These are phyloP conservation scores for Postia placenta DNA, from an alignment of 768 basidiomycete genomes.

Conservation along the genomic window DNA sequence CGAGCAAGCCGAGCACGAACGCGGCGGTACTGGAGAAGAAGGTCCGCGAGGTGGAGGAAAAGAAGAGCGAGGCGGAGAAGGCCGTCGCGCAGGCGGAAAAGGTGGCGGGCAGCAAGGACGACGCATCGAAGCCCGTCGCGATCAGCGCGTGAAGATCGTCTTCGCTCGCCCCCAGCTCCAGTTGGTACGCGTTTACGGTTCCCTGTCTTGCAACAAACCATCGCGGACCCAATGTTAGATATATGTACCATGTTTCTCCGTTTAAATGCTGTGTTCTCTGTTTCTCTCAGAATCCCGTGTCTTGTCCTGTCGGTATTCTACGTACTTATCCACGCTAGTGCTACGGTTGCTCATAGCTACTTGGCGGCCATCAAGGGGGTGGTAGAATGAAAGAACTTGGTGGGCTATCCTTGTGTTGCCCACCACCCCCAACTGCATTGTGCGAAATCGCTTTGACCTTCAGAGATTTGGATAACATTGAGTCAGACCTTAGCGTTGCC, in stretches of 20 bases:
- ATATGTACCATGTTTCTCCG: background rate
- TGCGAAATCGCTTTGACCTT: too few relatives aligned
- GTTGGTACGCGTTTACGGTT: background rate
- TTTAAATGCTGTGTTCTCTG: background rate
- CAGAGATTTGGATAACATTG: too few relatives aligned
- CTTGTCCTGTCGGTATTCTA: background rate
- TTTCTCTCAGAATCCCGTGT: background rate
- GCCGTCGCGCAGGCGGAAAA: constrained; percentile 58
- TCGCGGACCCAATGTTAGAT: constrained; percentile 1
- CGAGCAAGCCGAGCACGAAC: constrained; percentile 37
- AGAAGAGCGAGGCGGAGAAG: constrained; percentile 55
- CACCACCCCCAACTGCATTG: too few relatives aligned
- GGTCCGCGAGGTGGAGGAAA: constrained; percentile 63
- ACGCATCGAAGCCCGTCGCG: constrained; percentile 38
- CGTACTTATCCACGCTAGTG: too few relatives aligned
- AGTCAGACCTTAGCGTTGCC: too few relatives aligned
- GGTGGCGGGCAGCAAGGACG: constrained; percentile 52
- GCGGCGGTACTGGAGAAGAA: constrained; percentile 35
- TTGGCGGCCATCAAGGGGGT: too few relatives aligned
- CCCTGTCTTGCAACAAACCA: background rate
- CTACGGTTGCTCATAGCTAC: too few relatives aligned
- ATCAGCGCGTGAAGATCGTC: constrained; percentile 24
- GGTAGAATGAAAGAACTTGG: too few relatives aligned
- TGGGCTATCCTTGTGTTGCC: too few relatives aligned
- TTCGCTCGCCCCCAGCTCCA: background rate